Evolutionary conservation across 306 rosid genomes (phyloP), one percentile per base, ranked within the genome.

Genomic region (Cucumis melo): DNA sequence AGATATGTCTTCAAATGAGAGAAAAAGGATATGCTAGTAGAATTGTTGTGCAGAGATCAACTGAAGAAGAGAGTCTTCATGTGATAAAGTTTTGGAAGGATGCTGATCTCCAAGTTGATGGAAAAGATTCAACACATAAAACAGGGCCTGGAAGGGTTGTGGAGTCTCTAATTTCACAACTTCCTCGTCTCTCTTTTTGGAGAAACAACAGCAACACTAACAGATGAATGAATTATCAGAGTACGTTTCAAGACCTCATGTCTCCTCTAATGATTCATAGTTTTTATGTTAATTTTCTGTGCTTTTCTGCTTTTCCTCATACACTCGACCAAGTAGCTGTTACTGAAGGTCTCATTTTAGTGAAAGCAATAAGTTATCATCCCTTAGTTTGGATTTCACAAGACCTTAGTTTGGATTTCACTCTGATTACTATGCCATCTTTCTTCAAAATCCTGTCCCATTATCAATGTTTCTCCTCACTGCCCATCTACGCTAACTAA

Each of bases 51-150:
- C 98, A 95, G 78, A 90, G 98, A 83, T 87, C 91, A 7, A 92
- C 97, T 32, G 99, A 90, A 76, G 97, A 92, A 84, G 99, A 94
- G 81, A 88, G 87, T 84, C 96, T 94, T 41, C 99, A 88, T 70
- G 83, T 92, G 74, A 90, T 94, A 81, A 92, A 94, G 87, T 94
- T 94, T 84, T 94, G 99, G 99, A 85, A 88, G 58, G 87, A 88
- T 83, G 19, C 57, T 17, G 89, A 90, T 73, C 11, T 19, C 78
- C 72, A 57, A 59, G 67, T 5, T 29, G 83, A 73, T 78, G 86
- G 75, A 19, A 80, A 78, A 68, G 85, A 80, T 46, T 76, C 63
- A 56, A 51, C 61, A 6, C 78, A 77, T 57, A 86, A 81, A 82
- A 78, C 87, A 60, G 63, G 67, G 64, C 53, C 81, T 44, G 82